phyloP scores from a whole-genome alignment of 1,284 basidiomycete species.

The Albatrellus sp. region DNA sequence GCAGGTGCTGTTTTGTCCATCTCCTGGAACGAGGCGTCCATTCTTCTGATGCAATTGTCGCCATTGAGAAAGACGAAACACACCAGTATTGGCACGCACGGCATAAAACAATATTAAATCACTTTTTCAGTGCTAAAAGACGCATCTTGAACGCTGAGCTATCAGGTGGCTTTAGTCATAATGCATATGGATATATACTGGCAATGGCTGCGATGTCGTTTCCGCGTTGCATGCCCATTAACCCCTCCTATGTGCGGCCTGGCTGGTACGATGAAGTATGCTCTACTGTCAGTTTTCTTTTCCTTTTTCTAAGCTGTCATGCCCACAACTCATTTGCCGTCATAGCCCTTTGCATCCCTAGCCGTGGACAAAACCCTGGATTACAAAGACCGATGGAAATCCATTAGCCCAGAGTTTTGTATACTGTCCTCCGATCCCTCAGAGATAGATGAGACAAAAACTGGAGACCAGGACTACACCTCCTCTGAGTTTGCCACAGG shows the following conservation, averaged over 20 bases:
- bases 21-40: constrained; percentile 36
- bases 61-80: constrained; percentile 16
- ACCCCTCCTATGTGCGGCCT: constrained; percentile 18
- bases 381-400: too few relatives aligned
- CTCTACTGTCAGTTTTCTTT: constrained; percentile 2
- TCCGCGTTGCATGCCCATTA: constrained; percentile 27
- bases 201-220: constrained; percentile 26
- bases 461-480: too few relatives aligned
- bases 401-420: too few relatives aligned
- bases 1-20: constrained; percentile 37
- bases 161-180: constrained; percentile 21
- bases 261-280: constrained; percentile 40
- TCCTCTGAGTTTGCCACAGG: too few relatives aligned
- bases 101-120: constrained; percentile 34
- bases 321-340: background rate
- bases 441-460: too few relatives aligned
- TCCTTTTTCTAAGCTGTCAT: background rate
- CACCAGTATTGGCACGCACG: constrained; percentile 29
- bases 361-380: background rate
- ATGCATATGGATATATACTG: constrained; percentile 19
- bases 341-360: background rate
- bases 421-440: too few relatives aligned
- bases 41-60: constrained; percentile 34
- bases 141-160: constrained; percentile 21
- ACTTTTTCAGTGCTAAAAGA: constrained; percentile 19